A percentile compares a stretch with the other conserved stretches of the same genome.
phyloP scores from a whole-genome alignment of 2,329 filamentous ascomycete genomes.

The Colletotrichum musae region DNA sequence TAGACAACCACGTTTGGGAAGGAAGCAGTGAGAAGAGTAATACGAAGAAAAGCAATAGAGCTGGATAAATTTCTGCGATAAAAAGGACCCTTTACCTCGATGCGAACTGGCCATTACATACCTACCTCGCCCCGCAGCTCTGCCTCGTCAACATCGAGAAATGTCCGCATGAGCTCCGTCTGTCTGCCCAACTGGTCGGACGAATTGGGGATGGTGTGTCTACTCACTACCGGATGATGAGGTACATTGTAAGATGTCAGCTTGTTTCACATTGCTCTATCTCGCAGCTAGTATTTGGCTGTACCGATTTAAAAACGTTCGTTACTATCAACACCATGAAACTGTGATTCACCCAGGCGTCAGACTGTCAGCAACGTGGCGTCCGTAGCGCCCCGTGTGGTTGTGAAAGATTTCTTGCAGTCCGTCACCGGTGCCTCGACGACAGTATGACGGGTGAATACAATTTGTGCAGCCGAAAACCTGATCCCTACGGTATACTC shows the following conservation, averaged over 20 bases:
- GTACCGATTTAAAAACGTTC: no score
- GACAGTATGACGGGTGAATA: no score
- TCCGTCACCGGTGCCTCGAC: no score
- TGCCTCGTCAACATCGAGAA: conserved; percentile 29
- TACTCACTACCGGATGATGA: neutral
- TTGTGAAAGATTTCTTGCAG: no score
- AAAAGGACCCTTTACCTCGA: conserved; percentile 28
- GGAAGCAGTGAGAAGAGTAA: neutral
- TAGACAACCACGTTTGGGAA: conserved; percentile 13
- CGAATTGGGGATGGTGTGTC: neutral
- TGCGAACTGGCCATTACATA: no score
- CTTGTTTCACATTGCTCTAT: no score
- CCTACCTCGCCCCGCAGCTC: neutral
- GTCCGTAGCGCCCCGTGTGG: no score
- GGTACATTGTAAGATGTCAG: neutral
- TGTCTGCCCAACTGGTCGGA: conserved; percentile 7
- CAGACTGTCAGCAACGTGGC: no score
- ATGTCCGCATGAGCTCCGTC: conserved; percentile 19
- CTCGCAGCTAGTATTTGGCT: no score
- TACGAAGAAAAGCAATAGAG: conserved; percentile 17
- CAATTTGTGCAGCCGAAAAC: neutral
- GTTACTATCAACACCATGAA: no score
- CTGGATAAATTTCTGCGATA: conserved; percentile 2
- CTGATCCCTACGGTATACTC: neutral
- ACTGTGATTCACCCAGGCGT: no score